Conservation (phyloP, 306 rosid species). For the Arachis stenosperma region DNA sequence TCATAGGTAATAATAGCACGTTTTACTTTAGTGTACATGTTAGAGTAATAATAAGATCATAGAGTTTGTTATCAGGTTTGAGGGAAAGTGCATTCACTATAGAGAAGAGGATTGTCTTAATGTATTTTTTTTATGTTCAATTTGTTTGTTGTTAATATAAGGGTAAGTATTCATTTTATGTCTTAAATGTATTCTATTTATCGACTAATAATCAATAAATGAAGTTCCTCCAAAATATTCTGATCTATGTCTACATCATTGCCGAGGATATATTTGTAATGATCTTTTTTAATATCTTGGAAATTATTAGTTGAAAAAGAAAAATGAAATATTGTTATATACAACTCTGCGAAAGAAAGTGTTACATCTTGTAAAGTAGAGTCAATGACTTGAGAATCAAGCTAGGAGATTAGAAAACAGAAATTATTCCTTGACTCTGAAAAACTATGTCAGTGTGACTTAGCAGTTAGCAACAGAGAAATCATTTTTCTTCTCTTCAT, state of each 20-base stretch:
- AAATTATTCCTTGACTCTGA: not conserved
- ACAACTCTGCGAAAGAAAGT: not conserved
- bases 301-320: not conserved
- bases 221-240: not conserved
- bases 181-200: slow-evolving; percentile 31
- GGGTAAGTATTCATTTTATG: slow-evolving; percentile 1
- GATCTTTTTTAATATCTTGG: not conserved
- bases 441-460: not conserved
- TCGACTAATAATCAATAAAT: slow-evolving; percentile 36
- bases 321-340: not conserved
- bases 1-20: slow-evolving; percentile 32
- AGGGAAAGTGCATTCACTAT: slow-evolving; percentile 20
- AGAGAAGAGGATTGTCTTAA: slow-evolving; percentile 33
- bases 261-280: not conserved
- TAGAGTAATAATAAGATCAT: slow-evolving; percentile 34
- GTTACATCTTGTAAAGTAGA: not conserved
- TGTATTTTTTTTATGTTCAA: not conserved
- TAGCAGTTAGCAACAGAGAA: too few relatives aligned
- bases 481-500: too few relatives aligned
- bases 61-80: slow-evolving; percentile 17
- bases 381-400: not conserved
- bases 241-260: slow-evolving; percentile 1
- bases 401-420: not conserved
- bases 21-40: slow-evolving; percentile 44
- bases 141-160: slow-evolving; percentile 35